These are phyloP conservation scores for Amanita brunnescens DNA, from an alignment of 768 basidiomycete genomes.

Conservation along the genomic window DNA sequence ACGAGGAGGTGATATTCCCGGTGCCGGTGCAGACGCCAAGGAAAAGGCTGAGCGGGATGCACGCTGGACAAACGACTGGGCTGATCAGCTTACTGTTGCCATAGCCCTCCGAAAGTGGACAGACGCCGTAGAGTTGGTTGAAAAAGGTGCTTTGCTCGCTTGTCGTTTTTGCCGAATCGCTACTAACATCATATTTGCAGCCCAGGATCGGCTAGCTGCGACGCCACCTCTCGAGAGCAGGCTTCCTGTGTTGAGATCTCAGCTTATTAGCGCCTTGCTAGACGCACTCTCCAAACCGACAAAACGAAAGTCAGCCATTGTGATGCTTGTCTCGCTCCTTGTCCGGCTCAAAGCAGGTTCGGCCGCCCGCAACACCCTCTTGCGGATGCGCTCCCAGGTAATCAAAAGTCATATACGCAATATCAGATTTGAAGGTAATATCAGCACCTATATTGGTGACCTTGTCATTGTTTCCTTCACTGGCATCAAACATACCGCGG, in stretches of 20 bases:
- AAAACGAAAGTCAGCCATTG: slow-evolving; percentile 69
- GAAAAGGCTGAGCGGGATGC: slow-evolving; percentile 75
- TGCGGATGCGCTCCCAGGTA: slow-evolving; percentile 67
- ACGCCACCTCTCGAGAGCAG: slow-evolving; percentile 49
- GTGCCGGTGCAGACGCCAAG: slow-evolving; percentile 44
- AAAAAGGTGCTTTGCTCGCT: slow-evolving; percentile 49
- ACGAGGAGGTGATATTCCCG: slow-evolving; percentile 40
- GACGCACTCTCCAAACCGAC: slow-evolving; percentile 65
- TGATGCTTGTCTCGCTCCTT: slow-evolving; percentile 64
- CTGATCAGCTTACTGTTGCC: slow-evolving; percentile 85
- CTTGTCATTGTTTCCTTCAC: slow-evolving; percentile 88
- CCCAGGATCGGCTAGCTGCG: slow-evolving; percentile 50
- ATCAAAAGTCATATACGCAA: slow-evolving; percentile 73
- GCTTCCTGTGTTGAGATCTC: slow-evolving; percentile 55
- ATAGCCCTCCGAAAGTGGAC: slow-evolving; percentile 88
- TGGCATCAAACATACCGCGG: slow-evolving; percentile 91
- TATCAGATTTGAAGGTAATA: slow-evolving; percentile 86
- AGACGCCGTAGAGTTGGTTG: slow-evolving; percentile 75
- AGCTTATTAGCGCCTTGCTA: slow-evolving; percentile 62
- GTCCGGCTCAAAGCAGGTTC: slow-evolving; percentile 67
- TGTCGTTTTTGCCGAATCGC: not conserved
- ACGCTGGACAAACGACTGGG: slow-evolving; percentile 85
- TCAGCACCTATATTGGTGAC: slow-evolving; percentile 79
- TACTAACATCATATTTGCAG: slow-evolving; percentile 21
- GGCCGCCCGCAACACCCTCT: slow-evolving; percentile 75